Conservation (phyloP, 768 basidiomycete genomes). For the Tricholoma hemisulphureum region DNA sequence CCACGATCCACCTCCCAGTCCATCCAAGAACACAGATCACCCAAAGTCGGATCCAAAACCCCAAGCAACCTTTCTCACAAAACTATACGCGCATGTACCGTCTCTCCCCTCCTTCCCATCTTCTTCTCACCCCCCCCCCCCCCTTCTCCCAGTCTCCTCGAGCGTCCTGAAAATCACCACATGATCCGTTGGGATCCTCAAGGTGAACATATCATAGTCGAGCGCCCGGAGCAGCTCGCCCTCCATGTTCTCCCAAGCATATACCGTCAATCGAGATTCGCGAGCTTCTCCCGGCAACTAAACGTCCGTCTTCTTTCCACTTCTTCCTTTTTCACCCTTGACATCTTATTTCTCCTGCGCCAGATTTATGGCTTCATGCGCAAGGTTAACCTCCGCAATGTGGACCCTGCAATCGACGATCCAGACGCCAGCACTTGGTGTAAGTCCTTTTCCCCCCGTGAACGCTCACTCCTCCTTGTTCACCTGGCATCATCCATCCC, state of each 20-base stretch:
- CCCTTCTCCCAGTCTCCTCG: slow-evolving; percentile 61
- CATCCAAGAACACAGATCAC: slow-evolving; percentile 41
- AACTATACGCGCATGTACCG: slow-evolving; percentile 86
- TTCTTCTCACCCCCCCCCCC: slow-evolving; percentile 18
- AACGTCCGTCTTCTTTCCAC: slow-evolving; percentile 61
- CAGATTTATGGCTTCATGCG: slow-evolving; percentile 99
- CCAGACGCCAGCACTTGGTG: slow-evolving; percentile 97
- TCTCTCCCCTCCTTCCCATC: slow-evolving; percentile 1
- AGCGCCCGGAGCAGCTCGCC: slow-evolving; percentile 89
- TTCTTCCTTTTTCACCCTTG: slow-evolving; percentile 21
- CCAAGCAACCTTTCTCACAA: slow-evolving; percentile 94
- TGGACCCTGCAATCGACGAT: slow-evolving; percentile 92
- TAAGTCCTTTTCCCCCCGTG: slow-evolving; percentile 42
- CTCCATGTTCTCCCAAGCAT: slow-evolving; percentile 91
- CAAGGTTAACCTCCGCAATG: slow-evolving; percentile 93
- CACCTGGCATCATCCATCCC: no score
- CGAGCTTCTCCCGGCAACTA: slow-evolving; percentile 95
- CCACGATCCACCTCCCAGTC: slow-evolving; percentile 48
- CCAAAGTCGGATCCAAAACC: slow-evolving; percentile 76
- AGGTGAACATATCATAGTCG: slow-evolving; percentile 94
- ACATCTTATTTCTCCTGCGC: slow-evolving; percentile 18
- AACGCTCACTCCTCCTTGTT: background rate
- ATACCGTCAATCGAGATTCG: slow-evolving; percentile 95
- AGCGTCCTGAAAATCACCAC: slow-evolving; percentile 89
- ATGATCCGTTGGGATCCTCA: slow-evolving; percentile 97